Base-by-base conservation (phyloP, 805 yeast species). In the Hyphopichia homilentoma region DNA sequence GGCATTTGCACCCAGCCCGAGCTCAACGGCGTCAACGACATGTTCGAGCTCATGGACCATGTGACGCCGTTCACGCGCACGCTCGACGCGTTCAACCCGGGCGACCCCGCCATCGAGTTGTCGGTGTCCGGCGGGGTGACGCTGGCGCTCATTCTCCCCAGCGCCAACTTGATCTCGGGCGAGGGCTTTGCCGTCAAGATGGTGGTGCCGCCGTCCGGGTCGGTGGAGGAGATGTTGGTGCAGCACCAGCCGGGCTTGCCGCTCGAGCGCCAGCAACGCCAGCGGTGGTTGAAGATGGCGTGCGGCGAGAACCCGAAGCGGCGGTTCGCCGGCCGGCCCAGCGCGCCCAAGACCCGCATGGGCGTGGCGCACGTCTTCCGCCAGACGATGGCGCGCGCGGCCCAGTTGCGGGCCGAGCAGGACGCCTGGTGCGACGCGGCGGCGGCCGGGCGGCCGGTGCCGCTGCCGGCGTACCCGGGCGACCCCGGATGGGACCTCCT, bases 1-100 rank as follows among this genome's bases (percentile, higher is more conserved):
- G 36, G 36, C 5, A 33, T 33, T 12, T 33, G 36, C 27, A 12
- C 28, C 19, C 36, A 33, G 16, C 36, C 36, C 4, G 36, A 33
- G 16, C 17, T 33, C 7, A 29, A 19, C 12, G 36, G 36, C 5
- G 36, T 33, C 18, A 33, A 33, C 21, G 36, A 33, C 19, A 33
- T 33, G 36, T 33, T 33, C 23, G 36, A 33, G 30, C 16, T 24
- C 16, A 28, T 33, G 36, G 18, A 19, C 6, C 33, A 24, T 7
- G 33, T 18, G 5, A 33, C 36, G 7, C 36, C 36, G 4, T 33
- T 28, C 19, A 33, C 36, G 7, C 23, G 33, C 17, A 14, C 18
- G 6, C 23, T 32, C 20, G 35, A 32, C 27, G 35, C 35, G 5
- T 32, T 32, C 27, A 32, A 32, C 19, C 15, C 27, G 6, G 35